Evolutionary conservation across 768 basidiomycete genomes (phyloP).

Genomic region (Tricholoma furcatifolium): DNA sequence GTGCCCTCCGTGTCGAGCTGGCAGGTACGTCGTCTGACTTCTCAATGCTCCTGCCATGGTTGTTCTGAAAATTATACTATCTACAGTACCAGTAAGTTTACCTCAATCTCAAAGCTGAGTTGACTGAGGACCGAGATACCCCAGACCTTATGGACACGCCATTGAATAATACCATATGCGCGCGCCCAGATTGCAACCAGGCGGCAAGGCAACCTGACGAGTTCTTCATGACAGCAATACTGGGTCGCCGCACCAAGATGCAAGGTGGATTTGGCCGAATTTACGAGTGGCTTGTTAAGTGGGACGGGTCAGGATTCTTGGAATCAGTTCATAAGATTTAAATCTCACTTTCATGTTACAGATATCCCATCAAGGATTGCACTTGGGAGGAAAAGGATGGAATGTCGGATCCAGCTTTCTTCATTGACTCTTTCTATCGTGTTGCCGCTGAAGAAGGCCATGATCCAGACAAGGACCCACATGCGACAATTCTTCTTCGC

Average conservation of each 20-base stretch:
- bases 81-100: conserved; percentile 15
- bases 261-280: conserved; percentile 20
- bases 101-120: not conserved
- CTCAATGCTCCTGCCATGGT: not conserved
- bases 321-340: not conserved
- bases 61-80: not conserved
- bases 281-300: conserved; percentile 37
- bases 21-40: conserved; percentile 25
- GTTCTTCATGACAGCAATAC: conserved; percentile 33
- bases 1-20: conserved; percentile 41
- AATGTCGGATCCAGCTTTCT: conserved; percentile 25
- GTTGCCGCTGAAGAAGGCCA: conserved; percentile 27
- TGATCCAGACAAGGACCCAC: conserved; percentile 22
- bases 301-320: conserved; percentile 32
- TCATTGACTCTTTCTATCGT: conserved; percentile 30
- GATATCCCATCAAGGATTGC: conserved; percentile 31
- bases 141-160: conserved; percentile 10
- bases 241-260: conserved; percentile 28
- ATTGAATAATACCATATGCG: conserved; percentile 16
- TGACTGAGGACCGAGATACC: conserved; percentile 3
- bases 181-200: conserved; percentile 27
- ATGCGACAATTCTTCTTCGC: conserved; percentile 25
- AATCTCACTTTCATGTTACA: conserved; percentile 8
- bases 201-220: conserved; percentile 15
- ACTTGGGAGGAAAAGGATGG: conserved; percentile 34